These are phyloP conservation scores for Arctium minus DNA, from an alignment of 129 eudicot genomes.

Conservation along the genomic window DNA sequence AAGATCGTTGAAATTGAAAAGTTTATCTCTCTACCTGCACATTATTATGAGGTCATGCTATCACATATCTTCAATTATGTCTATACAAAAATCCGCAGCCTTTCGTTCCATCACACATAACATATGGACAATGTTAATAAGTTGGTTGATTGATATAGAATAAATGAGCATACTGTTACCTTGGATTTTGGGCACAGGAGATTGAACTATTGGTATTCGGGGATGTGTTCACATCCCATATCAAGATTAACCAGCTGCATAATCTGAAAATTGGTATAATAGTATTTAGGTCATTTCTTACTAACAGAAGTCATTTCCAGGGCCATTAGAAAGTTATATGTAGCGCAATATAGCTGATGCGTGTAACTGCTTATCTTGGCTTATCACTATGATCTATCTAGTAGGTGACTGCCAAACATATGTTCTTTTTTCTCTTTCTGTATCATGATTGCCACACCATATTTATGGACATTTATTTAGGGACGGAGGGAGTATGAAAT, in stretches of 20 bases:
- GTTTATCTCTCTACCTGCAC: background rate
- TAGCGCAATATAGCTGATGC: background rate
- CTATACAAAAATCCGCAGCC: background rate
- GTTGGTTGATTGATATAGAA: background rate
- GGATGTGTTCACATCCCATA: background rate
- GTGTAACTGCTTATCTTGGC: background rate
- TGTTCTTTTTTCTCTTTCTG: background rate
- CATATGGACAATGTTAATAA: background rate
- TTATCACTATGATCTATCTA: slow-evolving; percentile 1
- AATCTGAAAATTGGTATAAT: background rate
- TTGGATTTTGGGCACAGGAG: background rate
- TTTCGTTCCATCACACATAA: background rate
- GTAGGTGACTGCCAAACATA: background rate
- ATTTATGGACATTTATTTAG: background rate
- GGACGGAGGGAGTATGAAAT: background rate
- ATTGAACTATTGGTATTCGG: background rate
- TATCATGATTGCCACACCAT: background rate
- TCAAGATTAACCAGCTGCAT: background rate
- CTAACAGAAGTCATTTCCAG: background rate
- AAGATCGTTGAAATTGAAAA: background rate
- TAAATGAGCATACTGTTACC: background rate
- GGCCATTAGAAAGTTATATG: background rate
- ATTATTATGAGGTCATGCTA: background rate
- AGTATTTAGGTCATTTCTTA: background rate
- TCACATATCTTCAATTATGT: background rate